Evolutionary conservation across 2,329 filamentous ascomycete species (phyloP).

Genomic region (Talaromyces sp.): DNA sequence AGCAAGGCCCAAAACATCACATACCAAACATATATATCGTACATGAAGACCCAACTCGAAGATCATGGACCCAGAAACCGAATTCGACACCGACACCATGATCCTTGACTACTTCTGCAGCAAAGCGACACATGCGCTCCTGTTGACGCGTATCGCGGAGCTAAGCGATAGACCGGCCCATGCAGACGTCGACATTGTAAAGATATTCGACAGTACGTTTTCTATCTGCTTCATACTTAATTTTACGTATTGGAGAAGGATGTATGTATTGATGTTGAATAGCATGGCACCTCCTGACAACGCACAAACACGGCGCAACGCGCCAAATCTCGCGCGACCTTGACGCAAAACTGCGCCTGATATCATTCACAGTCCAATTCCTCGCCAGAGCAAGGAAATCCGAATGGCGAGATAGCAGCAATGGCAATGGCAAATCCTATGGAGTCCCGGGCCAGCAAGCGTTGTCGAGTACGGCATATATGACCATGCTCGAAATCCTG

Average conservation of each 20-base stretch:
- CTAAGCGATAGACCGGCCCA: conserved; percentile 8
- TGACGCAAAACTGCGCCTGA: conserved; percentile 47
- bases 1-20: neutral
- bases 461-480: neutral
- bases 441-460: neutral
- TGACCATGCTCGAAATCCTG: conserved; percentile 23
- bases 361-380: conserved; percentile 48
- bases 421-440: too few relatives aligned
- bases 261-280: neutral
- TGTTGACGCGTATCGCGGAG: conserved; percentile 31
- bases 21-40: neutral
- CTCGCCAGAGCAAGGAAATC: conserved; percentile 35
- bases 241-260: too few relatives aligned
- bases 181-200: conserved; percentile 23
- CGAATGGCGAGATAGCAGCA: neutral
- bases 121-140: conserved; percentile 43
- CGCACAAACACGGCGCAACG: conserved; percentile 34
- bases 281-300: conserved; percentile 47
- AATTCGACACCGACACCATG: conserved; percentile 51
- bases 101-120: conserved; percentile 57
- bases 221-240: too few relatives aligned
- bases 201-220: conserved; percentile 29
- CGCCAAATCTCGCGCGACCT: conserved; percentile 38
- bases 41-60: neutral
- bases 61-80: conserved; percentile 29